Evolutionary conservation across 2,329 filamentous ascomycete genomes (phyloP).

Genomic region (Alternaria triticina): DNA sequence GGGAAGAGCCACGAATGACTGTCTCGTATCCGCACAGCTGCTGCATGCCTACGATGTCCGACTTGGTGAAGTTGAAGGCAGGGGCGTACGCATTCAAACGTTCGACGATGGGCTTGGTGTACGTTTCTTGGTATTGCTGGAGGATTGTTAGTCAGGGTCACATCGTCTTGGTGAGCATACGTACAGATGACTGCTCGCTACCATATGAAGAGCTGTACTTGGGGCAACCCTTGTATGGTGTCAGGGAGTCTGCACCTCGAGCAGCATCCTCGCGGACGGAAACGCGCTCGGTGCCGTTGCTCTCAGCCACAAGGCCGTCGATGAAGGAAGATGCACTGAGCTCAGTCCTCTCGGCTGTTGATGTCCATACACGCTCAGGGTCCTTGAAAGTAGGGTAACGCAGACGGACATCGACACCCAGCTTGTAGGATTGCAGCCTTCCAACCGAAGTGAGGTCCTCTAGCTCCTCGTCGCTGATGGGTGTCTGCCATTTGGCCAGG

Average conservation of each 20-base stretch:
- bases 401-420: conserved; percentile 65
- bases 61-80: conserved; percentile 67
- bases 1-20: conserved; percentile 66
- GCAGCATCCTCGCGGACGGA: conserved; percentile 63
- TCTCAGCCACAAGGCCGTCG: conserved; percentile 61
- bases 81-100: conserved; percentile 62
- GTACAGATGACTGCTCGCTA: conserved; percentile 58
- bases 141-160: neutral
- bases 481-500: conserved; percentile 62
- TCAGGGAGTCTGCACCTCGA: conserved; percentile 65
- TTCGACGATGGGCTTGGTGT: conserved; percentile 66
- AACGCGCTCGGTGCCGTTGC: conserved; percentile 61
- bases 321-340: conserved; percentile 66
- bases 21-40: conserved; percentile 71
- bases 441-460: conserved; percentile 68
- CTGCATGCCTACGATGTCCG: conserved; percentile 70
- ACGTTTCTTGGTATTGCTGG: conserved; percentile 56
- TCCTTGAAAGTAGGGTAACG: conserved; percentile 62
- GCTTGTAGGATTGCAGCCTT: conserved; percentile 64
- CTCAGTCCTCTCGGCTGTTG: conserved; percentile 66
- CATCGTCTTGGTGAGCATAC: neutral
- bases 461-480: conserved; percentile 62
- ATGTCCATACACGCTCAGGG: conserved; percentile 66
- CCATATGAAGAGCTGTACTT: conserved; percentile 66
- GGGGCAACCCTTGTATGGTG: conserved; percentile 69